phyloP scores from a whole-genome alignment of 371 early-diverging fungal genomes.

The Fennellomyces sp. region DNA sequence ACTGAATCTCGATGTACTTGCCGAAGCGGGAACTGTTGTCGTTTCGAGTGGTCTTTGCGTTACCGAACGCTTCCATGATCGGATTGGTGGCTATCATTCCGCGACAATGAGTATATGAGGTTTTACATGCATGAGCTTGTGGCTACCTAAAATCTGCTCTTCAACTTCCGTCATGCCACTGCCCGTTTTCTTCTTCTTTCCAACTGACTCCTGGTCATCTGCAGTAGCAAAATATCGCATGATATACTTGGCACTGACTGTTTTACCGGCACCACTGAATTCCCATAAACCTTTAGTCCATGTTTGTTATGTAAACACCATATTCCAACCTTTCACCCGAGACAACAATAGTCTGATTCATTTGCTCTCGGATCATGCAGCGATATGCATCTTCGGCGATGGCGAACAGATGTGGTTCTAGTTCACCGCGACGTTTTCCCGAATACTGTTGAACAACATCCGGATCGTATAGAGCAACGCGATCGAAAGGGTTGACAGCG shows the following conservation, averaged over 20 bases:
- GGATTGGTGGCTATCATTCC: constrained; percentile 87
- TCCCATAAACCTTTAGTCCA: background rate
- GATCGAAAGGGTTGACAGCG: constrained; percentile 97
- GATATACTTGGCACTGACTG: constrained; percentile 92
- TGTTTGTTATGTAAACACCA: background rate
- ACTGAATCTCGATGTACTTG: constrained; percentile 96
- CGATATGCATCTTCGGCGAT: constrained; percentile 96
- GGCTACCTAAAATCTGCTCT: constrained; percentile 65
- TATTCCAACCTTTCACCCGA: constrained; percentile 89
- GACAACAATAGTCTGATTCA: constrained; percentile 97
- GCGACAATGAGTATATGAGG: constrained; percentile 1
- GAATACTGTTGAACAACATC: constrained; percentile 89
- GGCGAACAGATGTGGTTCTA: constrained; percentile 97
- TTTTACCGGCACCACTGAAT: constrained; percentile 88
- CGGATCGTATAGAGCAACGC: constrained; percentile 84
- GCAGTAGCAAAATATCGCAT: constrained; percentile 96
- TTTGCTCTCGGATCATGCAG: constrained; percentile 84
- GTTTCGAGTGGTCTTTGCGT: constrained; percentile 99
- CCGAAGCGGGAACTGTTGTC: constrained; percentile 99
- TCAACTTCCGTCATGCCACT: constrained; percentile 72
- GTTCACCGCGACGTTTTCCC: constrained; percentile 87
- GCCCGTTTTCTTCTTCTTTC: constrained; percentile 24
- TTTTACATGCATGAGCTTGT: background rate
- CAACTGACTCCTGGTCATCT: constrained; percentile 58
- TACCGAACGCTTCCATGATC: constrained; percentile 99